These are phyloP conservation scores for Ilex asprella DNA, from an alignment of 257 asterid species.

Conservation along the genomic window DNA sequence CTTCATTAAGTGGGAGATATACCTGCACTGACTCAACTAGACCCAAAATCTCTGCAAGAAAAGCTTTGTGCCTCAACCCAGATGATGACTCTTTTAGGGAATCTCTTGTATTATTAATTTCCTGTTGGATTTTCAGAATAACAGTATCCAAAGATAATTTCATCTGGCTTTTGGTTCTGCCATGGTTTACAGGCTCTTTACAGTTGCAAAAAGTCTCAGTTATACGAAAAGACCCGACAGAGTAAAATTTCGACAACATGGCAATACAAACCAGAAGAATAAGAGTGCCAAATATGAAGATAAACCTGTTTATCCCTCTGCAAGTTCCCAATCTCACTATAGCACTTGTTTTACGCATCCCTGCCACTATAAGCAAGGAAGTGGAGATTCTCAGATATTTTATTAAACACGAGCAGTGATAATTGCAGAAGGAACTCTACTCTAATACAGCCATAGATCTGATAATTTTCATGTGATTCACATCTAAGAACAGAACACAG, in stretches of 20 bases:
- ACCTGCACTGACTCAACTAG: conserved; percentile 29
- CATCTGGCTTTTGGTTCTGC: conserved; percentile 2
- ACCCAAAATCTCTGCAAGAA: conserved; percentile 49
- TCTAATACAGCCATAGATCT: too few species aligned
- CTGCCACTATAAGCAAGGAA: too few species aligned
- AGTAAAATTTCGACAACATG: conserved; percentile 35
- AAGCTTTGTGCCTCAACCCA: conserved; percentile 23
- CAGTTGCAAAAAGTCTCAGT: conserved; percentile 22
- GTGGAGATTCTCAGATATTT: too few species aligned
- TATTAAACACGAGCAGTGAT: too few species aligned
- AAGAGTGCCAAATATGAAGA: conserved; percentile 18
- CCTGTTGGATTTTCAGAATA: conserved; percentile 27
- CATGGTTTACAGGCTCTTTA: background rate
- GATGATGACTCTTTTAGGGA: conserved; percentile 12
- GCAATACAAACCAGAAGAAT: conserved; percentile 25
- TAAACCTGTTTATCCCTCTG: conserved; percentile 25
- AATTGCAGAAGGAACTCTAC: too few species aligned
- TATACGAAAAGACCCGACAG: conserved; percentile 27
- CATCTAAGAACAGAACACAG: too few species aligned
- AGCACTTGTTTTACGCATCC: conserved; percentile 24
- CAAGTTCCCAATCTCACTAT: conserved; percentile 24
- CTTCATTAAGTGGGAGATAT: conserved; percentile 1
- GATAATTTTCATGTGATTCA: too few species aligned
- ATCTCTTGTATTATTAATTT: conserved; percentile 26
- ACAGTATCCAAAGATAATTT: conserved; percentile 21